These are phyloP conservation scores for Hanseniaspora taiwanica DNA, from an alignment of 805 yeast genomes.

Conservation along the genomic window DNA sequence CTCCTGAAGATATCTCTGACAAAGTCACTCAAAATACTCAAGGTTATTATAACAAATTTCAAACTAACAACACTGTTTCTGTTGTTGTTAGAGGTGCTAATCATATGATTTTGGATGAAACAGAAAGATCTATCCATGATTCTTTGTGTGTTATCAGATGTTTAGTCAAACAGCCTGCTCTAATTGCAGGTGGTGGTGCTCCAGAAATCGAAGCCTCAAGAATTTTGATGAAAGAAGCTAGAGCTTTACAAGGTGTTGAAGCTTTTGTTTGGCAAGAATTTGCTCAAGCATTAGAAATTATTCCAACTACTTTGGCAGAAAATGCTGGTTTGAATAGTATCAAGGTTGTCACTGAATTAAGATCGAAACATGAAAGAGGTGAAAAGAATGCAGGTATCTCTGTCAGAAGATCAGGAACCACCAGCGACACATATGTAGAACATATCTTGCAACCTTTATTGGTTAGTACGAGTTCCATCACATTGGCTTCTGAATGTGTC, in stretches of 20 bases:
- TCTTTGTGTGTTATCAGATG: conserved; percentile 92
- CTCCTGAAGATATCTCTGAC: no score
- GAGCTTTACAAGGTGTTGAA: conserved; percentile 68
- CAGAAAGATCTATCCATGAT: conserved; percentile 95
- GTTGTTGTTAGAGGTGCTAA: conserved; percentile 94
- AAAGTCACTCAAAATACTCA: no score
- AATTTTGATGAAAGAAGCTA: conserved; percentile 55
- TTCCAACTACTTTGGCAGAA: conserved; percentile 89
- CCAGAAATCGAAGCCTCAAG: conserved; percentile 88
- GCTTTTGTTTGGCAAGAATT: conserved; percentile 86
- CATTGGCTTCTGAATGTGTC: conserved; percentile 92
- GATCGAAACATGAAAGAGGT: conserved; percentile 84
- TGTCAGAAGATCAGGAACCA: conserved; percentile 85
- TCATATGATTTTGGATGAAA: conserved; percentile 77
- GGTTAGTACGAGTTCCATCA: conserved; percentile 87
- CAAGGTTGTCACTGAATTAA: conserved; percentile 80
- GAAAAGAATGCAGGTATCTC: conserved; percentile 92
- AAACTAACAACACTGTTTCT: conserved; percentile 46
- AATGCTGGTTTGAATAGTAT: conserved; percentile 90
- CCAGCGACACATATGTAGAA: conserved; percentile 71
- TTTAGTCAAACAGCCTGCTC: conserved; percentile 73
- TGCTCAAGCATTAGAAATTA: conserved; percentile 82
- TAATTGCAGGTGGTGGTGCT: conserved; percentile 98
- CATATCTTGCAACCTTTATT: conserved; percentile 94
- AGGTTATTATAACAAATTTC: conserved; percentile 11